A percentile compares a stretch with the other conserved stretches of the same genome.
Conservation (phyloP, 805 yeast genomes). For the Saccharomycopsis microspora region DNA sequence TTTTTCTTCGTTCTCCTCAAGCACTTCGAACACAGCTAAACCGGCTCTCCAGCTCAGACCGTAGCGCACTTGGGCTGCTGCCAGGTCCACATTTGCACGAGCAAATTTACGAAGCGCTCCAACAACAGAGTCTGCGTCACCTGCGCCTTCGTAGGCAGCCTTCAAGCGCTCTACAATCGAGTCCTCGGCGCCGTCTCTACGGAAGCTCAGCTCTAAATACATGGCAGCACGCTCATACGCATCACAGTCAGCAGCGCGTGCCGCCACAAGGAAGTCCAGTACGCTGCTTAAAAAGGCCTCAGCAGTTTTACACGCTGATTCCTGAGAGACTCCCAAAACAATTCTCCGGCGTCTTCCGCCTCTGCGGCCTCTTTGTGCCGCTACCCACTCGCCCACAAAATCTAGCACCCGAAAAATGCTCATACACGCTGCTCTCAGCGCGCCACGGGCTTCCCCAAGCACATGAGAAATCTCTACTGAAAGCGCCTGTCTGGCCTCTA, state of each 20-base stretch:
- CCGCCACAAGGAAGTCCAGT: constrained; percentile 63
- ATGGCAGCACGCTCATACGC: constrained; percentile 82
- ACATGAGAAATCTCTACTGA: constrained; percentile 43
- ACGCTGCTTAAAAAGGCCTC: constrained; percentile 39
- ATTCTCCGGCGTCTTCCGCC: constrained; percentile 14
- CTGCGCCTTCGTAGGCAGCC: constrained; percentile 72
- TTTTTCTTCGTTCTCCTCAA: constrained; percentile 34
- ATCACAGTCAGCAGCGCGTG: constrained; percentile 69
- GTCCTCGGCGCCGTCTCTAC: constrained; percentile 23
- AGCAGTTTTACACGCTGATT: constrained; percentile 25
- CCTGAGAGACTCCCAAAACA: constrained; percentile 17
- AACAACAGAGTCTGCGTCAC: constrained; percentile 82
- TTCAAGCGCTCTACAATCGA: constrained; percentile 41
- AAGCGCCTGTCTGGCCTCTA: constrained; percentile 29
- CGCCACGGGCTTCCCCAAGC: constrained; percentile 31
- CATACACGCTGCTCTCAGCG: too few species aligned
- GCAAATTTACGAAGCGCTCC: constrained; percentile 74
- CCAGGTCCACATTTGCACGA: constrained; percentile 58
- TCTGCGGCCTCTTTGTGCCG: constrained; percentile 25
- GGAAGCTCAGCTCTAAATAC: constrained; percentile 67
- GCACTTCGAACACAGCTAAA: constrained; percentile 67
- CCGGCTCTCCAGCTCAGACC: constrained; percentile 83
- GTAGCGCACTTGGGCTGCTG: constrained; percentile 70
- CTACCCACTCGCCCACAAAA: constrained; percentile 69
- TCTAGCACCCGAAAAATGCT: constrained; percentile 72